Conservation (phyloP, 805 yeast species). For the Starmerella apicola region DNA sequence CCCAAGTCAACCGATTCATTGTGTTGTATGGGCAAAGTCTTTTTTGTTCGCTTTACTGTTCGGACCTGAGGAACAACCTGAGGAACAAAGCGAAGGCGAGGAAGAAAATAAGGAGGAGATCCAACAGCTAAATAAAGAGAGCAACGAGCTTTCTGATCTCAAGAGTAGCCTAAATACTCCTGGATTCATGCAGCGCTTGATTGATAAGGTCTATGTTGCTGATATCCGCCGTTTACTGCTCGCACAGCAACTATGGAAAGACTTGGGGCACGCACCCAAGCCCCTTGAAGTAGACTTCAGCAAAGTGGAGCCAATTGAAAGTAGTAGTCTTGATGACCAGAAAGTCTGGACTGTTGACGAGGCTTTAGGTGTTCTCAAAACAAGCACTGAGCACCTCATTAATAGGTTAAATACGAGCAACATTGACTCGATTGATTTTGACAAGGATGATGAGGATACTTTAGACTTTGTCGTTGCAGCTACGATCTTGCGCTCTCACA, state of each 20-base stretch:
- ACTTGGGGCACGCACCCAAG: slow-evolving; percentile 52
- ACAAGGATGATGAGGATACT: slow-evolving; percentile 91
- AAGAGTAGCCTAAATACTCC: slow-evolving; percentile 26
- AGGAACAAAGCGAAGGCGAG: slow-evolving; percentile 52
- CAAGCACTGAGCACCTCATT: slow-evolving; percentile 40
- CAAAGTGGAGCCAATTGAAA: slow-evolving; percentile 17
- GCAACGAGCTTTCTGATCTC: slow-evolving; percentile 28
- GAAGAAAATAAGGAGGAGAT: slow-evolving; percentile 34
- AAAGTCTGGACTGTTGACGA: slow-evolving; percentile 51
- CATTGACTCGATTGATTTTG: slow-evolving; percentile 39
- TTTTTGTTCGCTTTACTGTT: slow-evolving; percentile 75
- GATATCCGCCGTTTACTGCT: slow-evolving; percentile 64
- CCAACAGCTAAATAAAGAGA: slow-evolving; percentile 26
- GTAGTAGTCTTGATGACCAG: slow-evolving; percentile 30
- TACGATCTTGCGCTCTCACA: slow-evolving; percentile 78
- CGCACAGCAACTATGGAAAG: slow-evolving; percentile 49
- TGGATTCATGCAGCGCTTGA: slow-evolving; percentile 26
- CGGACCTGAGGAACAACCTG: slow-evolving; percentile 39
- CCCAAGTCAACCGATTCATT: slow-evolving; percentile 91
- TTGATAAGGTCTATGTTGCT: slow-evolving; percentile 42
- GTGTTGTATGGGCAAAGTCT: slow-evolving; percentile 95
- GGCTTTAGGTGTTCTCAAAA: slow-evolving; percentile 46
- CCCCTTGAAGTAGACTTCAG: slow-evolving; percentile 36
- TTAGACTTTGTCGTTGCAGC: slow-evolving; percentile 80
- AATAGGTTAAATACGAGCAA: slow-evolving; percentile 36